Percentiles rank a stretch among this genome's conserved stretches.
Conservation (phyloP, 1,284 basidiomycete species). For the Tylopilus sp. region DNA sequence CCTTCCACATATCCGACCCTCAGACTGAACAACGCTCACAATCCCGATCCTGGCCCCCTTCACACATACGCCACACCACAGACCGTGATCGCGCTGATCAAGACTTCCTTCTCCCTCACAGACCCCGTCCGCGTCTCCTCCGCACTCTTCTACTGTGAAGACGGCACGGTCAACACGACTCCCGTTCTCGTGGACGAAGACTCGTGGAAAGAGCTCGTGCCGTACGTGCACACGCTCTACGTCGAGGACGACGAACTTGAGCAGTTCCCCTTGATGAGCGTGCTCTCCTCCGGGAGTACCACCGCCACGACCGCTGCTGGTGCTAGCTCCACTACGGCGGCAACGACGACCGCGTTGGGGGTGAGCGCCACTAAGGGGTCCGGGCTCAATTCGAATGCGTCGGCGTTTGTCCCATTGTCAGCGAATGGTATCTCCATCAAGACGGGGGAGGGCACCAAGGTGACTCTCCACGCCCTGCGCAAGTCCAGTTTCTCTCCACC, state of each 20-base stretch:
- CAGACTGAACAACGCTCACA: not conserved
- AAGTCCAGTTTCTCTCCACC: conserved; percentile 24
- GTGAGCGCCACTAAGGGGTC: not conserved
- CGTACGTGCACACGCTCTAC: conserved; percentile 32
- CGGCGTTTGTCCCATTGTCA: conserved; percentile 23
- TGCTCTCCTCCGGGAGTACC: conserved; percentile 4
- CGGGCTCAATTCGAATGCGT: conserved; percentile 24
- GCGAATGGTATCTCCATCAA: conserved; percentile 19
- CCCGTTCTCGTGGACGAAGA: conserved; percentile 28
- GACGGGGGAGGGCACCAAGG: conserved; percentile 17
- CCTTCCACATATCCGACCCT: too few relatives aligned
- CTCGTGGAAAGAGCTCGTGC: conserved; percentile 33
- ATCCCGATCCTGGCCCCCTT: too few relatives aligned
- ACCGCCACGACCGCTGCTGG: not conserved
- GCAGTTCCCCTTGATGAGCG: conserved; percentile 7
- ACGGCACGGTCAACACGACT: conserved; percentile 26
- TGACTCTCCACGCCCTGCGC: conserved; percentile 8
- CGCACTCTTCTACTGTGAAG: conserved; percentile 30
- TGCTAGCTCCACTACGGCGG: not conserved
- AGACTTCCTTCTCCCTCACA: conserved; percentile 22
- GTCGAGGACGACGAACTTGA: conserved; percentile 28
- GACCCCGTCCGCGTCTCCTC: conserved; percentile 20
- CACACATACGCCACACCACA: not conserved
- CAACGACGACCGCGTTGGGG: not conserved
- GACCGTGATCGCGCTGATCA: conserved; percentile 30